Evolutionary conservation across 202 grass and related monocot genomes (phyloP).

Genomic region (Setaria italica): DNA sequence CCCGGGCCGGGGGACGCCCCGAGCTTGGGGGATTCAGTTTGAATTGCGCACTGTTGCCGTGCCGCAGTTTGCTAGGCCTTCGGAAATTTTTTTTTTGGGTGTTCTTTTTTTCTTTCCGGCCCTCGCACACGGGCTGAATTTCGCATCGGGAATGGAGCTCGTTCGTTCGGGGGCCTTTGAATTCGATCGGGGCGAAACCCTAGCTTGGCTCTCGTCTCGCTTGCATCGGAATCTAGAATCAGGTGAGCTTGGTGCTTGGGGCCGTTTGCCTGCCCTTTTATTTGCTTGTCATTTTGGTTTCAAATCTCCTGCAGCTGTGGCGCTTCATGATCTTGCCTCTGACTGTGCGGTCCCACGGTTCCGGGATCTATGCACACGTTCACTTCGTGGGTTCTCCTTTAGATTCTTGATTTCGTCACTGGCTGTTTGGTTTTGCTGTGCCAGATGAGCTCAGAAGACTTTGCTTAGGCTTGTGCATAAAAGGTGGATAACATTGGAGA

Average conservation of each 20-base stretch:
- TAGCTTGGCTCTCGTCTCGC: constrained; percentile 6
- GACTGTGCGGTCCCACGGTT: background rate
- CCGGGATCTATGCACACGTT: constrained; percentile 5
- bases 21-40: constrained; percentile 16
- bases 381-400: constrained; percentile 1
- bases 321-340: background rate
- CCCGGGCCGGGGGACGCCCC: background rate
- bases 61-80: background rate
- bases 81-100: background rate
- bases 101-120: background rate
- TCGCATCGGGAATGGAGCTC: background rate
- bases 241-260: background rate
- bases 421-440: background rate
- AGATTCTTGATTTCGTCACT: background rate
- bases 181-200: background rate
- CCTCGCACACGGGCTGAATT: background rate
- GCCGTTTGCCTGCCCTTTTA: background rate
- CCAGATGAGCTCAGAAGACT: background rate
- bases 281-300: constrained; percentile 17
- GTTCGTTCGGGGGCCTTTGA: background rate
- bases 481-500: background rate
- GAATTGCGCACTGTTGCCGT: background rate
- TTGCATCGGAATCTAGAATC: background rate
- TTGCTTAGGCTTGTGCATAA: background rate
- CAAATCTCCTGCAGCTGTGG: background rate